A percentile compares a stretch with the other conserved stretches of the same genome.
Conservation (phyloP, 805 yeast species). For the Candida ovalis region DNA sequence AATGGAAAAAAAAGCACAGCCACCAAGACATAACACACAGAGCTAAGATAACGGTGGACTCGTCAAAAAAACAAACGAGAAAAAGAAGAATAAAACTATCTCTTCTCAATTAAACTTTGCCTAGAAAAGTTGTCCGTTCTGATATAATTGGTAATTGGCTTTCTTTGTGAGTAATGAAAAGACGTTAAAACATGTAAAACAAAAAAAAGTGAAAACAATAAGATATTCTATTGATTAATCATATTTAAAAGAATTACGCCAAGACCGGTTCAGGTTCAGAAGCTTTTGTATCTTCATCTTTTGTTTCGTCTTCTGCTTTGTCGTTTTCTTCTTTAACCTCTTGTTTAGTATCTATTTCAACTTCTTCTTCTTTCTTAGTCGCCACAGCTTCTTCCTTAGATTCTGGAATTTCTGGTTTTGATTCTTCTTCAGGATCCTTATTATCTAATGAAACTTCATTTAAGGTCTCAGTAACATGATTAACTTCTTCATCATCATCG, state of each 20-base stretch:
- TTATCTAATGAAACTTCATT: slow-evolving; percentile 5
- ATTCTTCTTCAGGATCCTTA: slow-evolving; percentile 12
- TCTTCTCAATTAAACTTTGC: neutral
- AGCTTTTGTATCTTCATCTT: neutral
- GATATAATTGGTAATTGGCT: neutral
- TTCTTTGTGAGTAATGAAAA: neutral
- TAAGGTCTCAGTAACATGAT: slow-evolving; percentile 11
- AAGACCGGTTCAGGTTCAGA: too few species aligned
- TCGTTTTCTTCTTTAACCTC: too few species aligned
- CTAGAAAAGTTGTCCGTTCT: neutral
- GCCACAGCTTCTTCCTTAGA: neutral
- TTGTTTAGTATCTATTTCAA: neutral
- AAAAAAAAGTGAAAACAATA: too few species aligned
- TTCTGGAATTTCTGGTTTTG: slow-evolving; percentile 6
- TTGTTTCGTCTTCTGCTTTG: too few species aligned
- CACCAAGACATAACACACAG: too few species aligned
- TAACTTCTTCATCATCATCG: slow-evolving; percentile 1
- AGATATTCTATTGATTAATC: too few species aligned
- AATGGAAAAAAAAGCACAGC: too few species aligned
- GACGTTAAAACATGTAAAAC: neutral
- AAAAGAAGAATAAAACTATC: neutral
- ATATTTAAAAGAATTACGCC: too few species aligned
- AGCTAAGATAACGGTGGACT: too few species aligned
- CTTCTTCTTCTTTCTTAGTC: too few species aligned
- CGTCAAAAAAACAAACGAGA: neutral